A percentile compares a stretch with the other conserved stretches of the same genome.
Evolutionary conservation across 257 asterid species (phyloP).

Genomic region (Fraxinus americana): DNA sequence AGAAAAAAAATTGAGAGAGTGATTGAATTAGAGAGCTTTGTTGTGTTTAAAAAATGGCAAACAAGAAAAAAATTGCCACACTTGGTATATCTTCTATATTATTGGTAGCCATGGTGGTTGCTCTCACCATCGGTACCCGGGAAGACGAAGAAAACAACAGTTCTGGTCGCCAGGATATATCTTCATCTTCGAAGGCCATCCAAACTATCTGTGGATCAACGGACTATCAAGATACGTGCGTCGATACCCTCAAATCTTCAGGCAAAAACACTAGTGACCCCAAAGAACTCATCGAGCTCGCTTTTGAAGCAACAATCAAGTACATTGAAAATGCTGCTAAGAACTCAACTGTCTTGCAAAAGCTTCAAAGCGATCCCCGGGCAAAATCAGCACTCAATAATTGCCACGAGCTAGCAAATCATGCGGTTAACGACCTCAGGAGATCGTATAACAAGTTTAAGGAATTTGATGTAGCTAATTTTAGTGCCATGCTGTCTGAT

Average conservation of each 20-base stretch:
- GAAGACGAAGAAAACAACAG: neutral
- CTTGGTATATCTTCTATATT: conserved; percentile 42
- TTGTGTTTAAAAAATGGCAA: neutral
- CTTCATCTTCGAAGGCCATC: conserved; percentile 37
- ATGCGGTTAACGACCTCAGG: conserved; percentile 33
- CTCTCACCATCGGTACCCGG: conserved; percentile 34
- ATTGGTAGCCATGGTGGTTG: conserved; percentile 65
- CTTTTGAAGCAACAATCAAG: conserved; percentile 29
- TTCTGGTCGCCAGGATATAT: conserved; percentile 7
- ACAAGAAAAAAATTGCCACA: conserved; percentile 30
- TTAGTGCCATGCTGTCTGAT: conserved; percentile 23
- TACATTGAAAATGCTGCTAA: conserved; percentile 15
- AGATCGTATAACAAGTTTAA: conserved; percentile 14
- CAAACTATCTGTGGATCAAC: conserved; percentile 35
- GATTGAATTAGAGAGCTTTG: neutral
- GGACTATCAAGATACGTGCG: conserved; percentile 38
- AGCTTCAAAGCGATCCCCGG: conserved; percentile 23
- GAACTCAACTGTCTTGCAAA: conserved; percentile 12
- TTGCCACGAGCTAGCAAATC: conserved; percentile 31
- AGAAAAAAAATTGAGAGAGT: neutral
- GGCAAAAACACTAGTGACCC: conserved; percentile 29
- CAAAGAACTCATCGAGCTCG: conserved; percentile 22
- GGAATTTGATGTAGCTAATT: conserved; percentile 1
- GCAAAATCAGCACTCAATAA: conserved; percentile 22
- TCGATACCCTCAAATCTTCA: conserved; percentile 29